Percentiles rank a stretch among this genome's conserved stretches.
phyloP scores from a whole-genome alignment of 306 rosid species.

The Boehmeria nivea region DNA sequence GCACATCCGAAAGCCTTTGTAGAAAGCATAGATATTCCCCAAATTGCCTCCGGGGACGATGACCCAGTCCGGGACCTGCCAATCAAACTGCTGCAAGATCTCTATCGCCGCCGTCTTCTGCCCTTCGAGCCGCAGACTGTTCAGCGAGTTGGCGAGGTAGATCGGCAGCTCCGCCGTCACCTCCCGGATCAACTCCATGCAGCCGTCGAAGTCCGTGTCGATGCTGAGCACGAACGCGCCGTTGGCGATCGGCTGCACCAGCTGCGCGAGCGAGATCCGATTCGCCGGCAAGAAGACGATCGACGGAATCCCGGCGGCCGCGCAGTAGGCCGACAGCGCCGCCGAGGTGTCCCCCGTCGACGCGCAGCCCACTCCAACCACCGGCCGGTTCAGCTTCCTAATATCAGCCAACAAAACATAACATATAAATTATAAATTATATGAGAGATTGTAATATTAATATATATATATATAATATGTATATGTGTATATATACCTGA shows the following conservation, averaged over 20 bases:
- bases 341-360: constrained; percentile 83
- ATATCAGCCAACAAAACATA: too few relatives aligned
- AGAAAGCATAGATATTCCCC: constrained; percentile 81
- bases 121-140: constrained; percentile 75
- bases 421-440: too few relatives aligned
- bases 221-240: constrained; percentile 75
- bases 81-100: constrained; percentile 82
- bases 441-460: too few relatives aligned
- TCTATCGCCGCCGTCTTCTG: constrained; percentile 82
- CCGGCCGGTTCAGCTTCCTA: constrained; percentile 52
- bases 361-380: constrained; percentile 82
- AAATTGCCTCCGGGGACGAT: constrained; percentile 76
- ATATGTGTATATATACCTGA: too few relatives aligned
- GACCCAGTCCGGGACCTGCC: constrained; percentile 90
- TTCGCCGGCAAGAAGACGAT: constrained; percentile 71
- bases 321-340: constrained; percentile 72
- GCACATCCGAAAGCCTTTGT: constrained; percentile 79
- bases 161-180: constrained; percentile 70
- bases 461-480: too few relatives aligned
- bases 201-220: constrained; percentile 83
- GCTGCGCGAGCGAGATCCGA: constrained; percentile 60
- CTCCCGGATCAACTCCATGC: constrained; percentile 71
- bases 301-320: constrained; percentile 64
- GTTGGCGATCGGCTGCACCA: constrained; percentile 82
- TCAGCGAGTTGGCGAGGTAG: constrained; percentile 62